Conservation (phyloP, 1,139 yeast genomes). For the Taphrina betulina region DNA sequence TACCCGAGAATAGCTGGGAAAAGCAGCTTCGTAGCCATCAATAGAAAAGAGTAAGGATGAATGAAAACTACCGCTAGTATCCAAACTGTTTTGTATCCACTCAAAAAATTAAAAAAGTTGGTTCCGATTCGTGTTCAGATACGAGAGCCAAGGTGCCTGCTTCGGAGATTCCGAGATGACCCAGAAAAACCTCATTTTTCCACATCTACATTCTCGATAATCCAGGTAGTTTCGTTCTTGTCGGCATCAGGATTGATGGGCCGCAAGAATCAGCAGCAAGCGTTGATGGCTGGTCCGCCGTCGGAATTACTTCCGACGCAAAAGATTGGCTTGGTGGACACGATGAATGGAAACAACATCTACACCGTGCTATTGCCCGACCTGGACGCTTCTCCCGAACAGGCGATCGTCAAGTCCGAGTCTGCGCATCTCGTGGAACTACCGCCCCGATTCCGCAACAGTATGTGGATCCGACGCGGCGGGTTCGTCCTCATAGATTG, state of each 20-base stretch:
- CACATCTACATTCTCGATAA: too few relatives aligned
- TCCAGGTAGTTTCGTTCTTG: too few relatives aligned
- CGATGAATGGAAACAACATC: slow-evolving; percentile 31
- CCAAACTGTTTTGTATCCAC: too few relatives aligned
- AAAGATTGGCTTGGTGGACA: slow-evolving; percentile 12
- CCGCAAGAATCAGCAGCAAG: slow-evolving; percentile 27
- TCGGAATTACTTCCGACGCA: slow-evolving; percentile 1
- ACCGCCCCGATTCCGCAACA: slow-evolving; percentile 46
- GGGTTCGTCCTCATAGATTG: slow-evolving; percentile 45
- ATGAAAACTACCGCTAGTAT: too few relatives aligned
- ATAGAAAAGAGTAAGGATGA: too few relatives aligned
- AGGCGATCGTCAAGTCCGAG: neutral
- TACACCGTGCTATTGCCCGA: slow-evolving; percentile 14
- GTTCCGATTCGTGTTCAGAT: too few relatives aligned
- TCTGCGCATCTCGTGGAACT: slow-evolving; percentile 40
- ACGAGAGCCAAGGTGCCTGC: too few relatives aligned
- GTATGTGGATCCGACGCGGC: slow-evolving; percentile 46
- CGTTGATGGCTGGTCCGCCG: slow-evolving; percentile 16
- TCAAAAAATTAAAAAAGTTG: too few relatives aligned
- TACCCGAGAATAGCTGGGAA: slow-evolving; percentile 24
- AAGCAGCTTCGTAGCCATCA: neutral
- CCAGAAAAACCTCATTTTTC: too few relatives aligned
- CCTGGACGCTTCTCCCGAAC: neutral
- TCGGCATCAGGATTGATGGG: too few relatives aligned
- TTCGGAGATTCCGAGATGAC: too few relatives aligned